phyloP scores from a whole-genome alignment of 2,329 filamentous ascomycete genomes.

The Emydomyces testavorans region DNA sequence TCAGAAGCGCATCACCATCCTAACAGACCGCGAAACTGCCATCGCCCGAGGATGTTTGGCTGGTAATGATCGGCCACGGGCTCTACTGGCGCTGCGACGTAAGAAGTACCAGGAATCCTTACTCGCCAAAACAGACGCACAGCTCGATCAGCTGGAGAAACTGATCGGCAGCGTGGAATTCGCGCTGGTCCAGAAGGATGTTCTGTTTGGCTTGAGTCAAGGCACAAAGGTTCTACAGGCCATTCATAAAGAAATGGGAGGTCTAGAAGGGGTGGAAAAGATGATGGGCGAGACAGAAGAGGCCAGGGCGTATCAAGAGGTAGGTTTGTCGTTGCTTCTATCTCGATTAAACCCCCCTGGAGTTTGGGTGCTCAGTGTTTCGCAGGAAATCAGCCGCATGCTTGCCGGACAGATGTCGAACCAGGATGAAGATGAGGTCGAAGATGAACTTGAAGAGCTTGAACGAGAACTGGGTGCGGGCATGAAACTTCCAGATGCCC shows the following conservation, averaged over 20 bases:
- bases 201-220: conserved; percentile 83
- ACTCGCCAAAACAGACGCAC: conserved; percentile 76
- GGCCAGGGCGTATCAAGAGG: conserved; percentile 80
- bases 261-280: conserved; percentile 86
- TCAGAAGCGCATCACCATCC: conserved; percentile 73
- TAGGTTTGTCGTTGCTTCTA: conserved; percentile 36
- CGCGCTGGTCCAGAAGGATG: conserved; percentile 90
- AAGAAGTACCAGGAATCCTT: conserved; percentile 96
- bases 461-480: conserved; percentile 48
- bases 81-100: conserved; percentile 74
- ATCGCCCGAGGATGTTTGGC: conserved; percentile 75
- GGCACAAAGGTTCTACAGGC: conserved; percentile 79
- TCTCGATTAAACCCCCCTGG: background rate
- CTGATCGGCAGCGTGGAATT: conserved; percentile 87
- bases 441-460: conserved; percentile 80
- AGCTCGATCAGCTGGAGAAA: conserved; percentile 87
- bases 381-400: conserved; percentile 82
- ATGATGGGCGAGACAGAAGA: conserved; percentile 87
- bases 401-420: conserved; percentile 79
- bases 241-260: conserved; percentile 93
- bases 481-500: conserved; percentile 30
- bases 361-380: background rate
- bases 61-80: conserved; percentile 65
- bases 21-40: conserved; percentile 77
- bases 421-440: conserved; percentile 94